Base-by-base conservation (phyloP, 345 rosid species). In the Balakata baccata region DNA sequence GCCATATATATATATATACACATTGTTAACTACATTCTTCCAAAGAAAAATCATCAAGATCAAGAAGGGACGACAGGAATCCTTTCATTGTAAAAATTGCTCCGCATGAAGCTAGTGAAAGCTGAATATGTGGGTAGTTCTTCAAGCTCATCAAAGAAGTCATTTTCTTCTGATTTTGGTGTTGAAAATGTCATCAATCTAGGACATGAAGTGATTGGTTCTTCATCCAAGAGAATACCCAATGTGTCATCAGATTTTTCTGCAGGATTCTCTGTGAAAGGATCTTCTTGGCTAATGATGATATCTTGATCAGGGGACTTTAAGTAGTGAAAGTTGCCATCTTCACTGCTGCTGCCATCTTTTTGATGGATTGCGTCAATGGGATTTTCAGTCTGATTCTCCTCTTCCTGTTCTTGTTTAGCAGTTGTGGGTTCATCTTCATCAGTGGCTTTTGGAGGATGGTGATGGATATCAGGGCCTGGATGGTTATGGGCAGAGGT, bases 71-170 rank as follows among this genome's bases (percentile, higher is more conserved):
- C 83, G 81, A 77, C 78, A 66, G 86, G 92, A 84, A 88, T 86
- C 82, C 87, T 77, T 80, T 88, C 92, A 80, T 82, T 85, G 75
- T 74, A 83, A 83, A 83, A 81, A 81, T 57, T 79, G 82, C 71
- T 71, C 69, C 81, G 64, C 87, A 39, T 80, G 80, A 84, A 78
- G 75, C 85, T 78, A 20, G 83, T 83, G 77, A 81, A 85, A 51
- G 81, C 79, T 59, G 88, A 85, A 54, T 85, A 74, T 22, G 79
- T 75, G 70, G 88, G 87, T 4, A 88, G 84, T 64, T 90, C 94
- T 81, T 85, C 94, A 54, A 90, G 90, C 81, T 90, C 94, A 74
- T 90, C 90, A 64, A 90, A 88, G 82, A 90, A 86, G 73, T 88
- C 94, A 66, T 80, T 81, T 57, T 84, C 89, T 69, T 85, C 91